Base-by-base conservation (phyloP, 192 early-diverging fungal genomes). In the Linderina pennispora region DNA sequence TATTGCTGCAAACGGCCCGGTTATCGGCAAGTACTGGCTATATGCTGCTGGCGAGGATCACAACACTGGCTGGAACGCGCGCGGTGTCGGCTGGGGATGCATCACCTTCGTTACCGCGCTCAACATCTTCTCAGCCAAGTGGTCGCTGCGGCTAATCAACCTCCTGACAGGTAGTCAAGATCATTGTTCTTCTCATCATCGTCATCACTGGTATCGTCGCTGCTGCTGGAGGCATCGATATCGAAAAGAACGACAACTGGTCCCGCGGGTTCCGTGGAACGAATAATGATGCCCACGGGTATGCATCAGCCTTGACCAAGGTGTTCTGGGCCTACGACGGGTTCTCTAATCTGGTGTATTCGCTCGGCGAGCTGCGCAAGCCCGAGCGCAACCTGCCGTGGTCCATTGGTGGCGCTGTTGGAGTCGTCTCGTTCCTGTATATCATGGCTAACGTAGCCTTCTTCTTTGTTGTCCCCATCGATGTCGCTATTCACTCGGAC, bases 361-460 rank as follows among this genome's bases (percentile, higher is more conserved):
- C 85, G 35, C 79, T 88, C 35, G 86, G 84, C 35, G 91, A 93
- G 74, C 84, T 93, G 76, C 83, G 87, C 51, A 69, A 79, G 36
- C 91, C 91, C 21, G 76, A 82, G 6, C 79, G 80, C 21, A 90
- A 90, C 48, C 60, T 91, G 32, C 88, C 87, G 11, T 78, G 81
- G 45, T 85, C 89, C 4, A 84, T 86, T n/a, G 79, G 86, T 47
- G 77, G 84, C 14, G 82, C 88, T 0, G 75, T 93, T 14, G 77
- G 75, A 4, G 58, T 87, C 23, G 82, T 87, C 20, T 79, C 87
- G 2, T 36, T 82, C 13, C 80, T 82, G 18, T 93, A 93, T 58
- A 60, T 90, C 8, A 55, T 90, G 49, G 82, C 87, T 22, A 90
- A 91, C 53, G 77, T 87, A 2, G 85, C 91, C 1, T 93, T 88